Percentiles rank a stretch among this genome's conserved stretches.
Evolutionary conservation across 352 stramenopile species (phyloP).

Genomic region (Pythium grandisporangium): DNA sequence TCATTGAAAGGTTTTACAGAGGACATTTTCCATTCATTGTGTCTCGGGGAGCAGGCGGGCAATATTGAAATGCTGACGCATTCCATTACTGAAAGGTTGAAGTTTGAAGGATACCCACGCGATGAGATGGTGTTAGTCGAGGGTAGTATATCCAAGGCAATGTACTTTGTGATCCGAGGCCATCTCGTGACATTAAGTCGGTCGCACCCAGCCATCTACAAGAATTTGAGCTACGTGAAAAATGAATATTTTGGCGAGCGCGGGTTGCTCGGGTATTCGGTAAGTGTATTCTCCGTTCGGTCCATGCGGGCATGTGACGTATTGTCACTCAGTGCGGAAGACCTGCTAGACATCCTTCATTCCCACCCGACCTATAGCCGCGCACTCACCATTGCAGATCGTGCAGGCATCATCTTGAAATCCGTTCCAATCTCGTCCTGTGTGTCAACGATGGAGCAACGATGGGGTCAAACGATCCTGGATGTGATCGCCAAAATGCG

Average conservation of each 20-base stretch:
- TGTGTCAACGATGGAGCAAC: constrained; percentile 18
- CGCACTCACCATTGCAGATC: constrained; percentile 28
- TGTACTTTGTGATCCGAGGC: constrained; percentile 64
- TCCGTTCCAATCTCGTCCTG: constrained; percentile 2
- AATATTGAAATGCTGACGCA: constrained; percentile 22
- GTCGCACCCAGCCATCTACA: constrained; percentile 12
- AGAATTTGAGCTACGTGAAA: constrained; percentile 22
- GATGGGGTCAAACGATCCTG: constrained; percentile 29
- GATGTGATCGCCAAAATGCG: constrained; percentile 23
- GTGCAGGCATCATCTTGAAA: constrained; percentile 13
- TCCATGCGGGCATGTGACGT: constrained; percentile 49
- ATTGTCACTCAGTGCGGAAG: constrained; percentile 33
- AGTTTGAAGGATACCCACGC: constrained; percentile 53
- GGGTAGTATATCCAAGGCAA: constrained; percentile 48
- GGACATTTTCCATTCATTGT: constrained; percentile 33
- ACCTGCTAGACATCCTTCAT: constrained; percentile 28
- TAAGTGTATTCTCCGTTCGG: constrained; percentile 32
- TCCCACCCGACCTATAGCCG: constrained; percentile 26
- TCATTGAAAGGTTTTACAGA: constrained; percentile 26
- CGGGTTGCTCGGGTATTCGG: constrained; percentile 38
- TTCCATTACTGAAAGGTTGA: constrained; percentile 28
- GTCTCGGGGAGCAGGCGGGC: constrained; percentile 2
- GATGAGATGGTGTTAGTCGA: constrained; percentile 51
- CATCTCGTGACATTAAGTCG: constrained; percentile 24
- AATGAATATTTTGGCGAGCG: constrained; percentile 55